phyloP scores from a whole-genome alignment of 208 protist species.

The Trypanosomatidae sp. region DNA sequence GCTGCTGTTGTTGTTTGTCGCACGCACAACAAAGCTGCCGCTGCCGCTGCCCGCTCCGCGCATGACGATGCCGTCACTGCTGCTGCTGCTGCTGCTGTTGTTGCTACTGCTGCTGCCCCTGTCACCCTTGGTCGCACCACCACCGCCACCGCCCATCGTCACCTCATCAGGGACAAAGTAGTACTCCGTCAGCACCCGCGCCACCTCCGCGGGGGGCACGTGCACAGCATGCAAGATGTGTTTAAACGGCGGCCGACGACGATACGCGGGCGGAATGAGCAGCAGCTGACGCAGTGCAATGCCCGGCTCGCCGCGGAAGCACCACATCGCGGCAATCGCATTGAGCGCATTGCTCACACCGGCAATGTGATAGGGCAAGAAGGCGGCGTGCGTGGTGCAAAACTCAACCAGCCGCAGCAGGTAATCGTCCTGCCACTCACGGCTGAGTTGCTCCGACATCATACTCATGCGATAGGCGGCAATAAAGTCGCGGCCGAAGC shows the following conservation, averaged over 20 bases:
- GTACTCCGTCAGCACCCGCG: constrained; percentile 28
- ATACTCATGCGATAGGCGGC: constrained; percentile 82
- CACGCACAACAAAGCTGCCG: too few species aligned
- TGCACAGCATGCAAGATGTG: constrained; percentile 60
- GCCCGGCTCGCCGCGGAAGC: constrained; percentile 62
- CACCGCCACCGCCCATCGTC: background rate
- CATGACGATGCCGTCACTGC: constrained; percentile 3
- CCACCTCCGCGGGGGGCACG: constrained; percentile 40
- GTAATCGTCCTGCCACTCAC: constrained; percentile 65
- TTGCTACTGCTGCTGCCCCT: background rate
- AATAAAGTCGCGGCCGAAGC: constrained; percentile 77
- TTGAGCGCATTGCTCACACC: constrained; percentile 71
- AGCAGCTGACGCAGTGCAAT: constrained; percentile 59
- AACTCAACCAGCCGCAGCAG: constrained; percentile 63
- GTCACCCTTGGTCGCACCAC: too few species aligned
- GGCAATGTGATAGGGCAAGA: constrained; percentile 80
- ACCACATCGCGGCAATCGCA: constrained; percentile 77
- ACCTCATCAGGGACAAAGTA: constrained; percentile 42
- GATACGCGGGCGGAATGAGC: constrained; percentile 61
- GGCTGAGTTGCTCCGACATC: constrained; percentile 74
- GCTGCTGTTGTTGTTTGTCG: background rate
- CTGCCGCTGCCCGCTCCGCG: background rate
- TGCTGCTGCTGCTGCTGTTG: constrained; percentile 6
- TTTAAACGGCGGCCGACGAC: constrained; percentile 57
- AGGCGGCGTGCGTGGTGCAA: constrained; percentile 23